These are phyloP conservation scores for Yamadazyma dushanensis DNA, from an alignment of 1,139 yeast genomes.

Conservation along the genomic window DNA sequence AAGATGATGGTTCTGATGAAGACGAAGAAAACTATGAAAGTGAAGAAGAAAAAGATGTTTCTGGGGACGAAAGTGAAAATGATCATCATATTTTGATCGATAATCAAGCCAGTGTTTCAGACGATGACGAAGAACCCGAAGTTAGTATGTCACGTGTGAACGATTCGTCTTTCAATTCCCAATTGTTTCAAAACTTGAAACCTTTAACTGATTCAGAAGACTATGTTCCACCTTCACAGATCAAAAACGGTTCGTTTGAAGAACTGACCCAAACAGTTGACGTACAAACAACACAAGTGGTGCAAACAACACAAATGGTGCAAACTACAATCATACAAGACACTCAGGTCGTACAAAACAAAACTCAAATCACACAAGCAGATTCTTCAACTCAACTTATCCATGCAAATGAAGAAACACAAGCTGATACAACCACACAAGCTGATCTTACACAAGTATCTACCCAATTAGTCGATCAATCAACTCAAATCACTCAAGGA, in stretches of 20 bases:
- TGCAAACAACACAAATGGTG: neutral
- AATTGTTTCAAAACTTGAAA: constrained; percentile 32
- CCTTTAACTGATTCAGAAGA: constrained; percentile 15
- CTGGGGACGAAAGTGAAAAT: constrained; percentile 8
- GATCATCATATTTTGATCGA: constrained; percentile 2
- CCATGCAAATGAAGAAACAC: neutral
- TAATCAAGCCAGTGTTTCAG: constrained; percentile 18
- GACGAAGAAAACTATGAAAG: constrained; percentile 19
- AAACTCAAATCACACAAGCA: neutral
- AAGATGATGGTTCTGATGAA: constrained; percentile 17
- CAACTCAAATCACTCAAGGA: constrained; percentile 17
- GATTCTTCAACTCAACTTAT: neutral
- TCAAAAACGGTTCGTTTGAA: too few species aligned
- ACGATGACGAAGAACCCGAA: constrained; percentile 6
- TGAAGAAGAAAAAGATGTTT: constrained; percentile 16
- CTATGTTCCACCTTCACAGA: constrained; percentile 7
- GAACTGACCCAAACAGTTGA: too few species aligned
- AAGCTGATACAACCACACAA: constrained; percentile 8
- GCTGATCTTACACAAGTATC: constrained; percentile 4
- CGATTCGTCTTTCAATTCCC: constrained; percentile 8
- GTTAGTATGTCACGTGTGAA: neutral
- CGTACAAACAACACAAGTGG: constrained; percentile 1
- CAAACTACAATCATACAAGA: too few species aligned
- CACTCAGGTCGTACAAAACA: constrained; percentile 3
- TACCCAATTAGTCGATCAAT: constrained; percentile 10